Base-by-base conservation (phyloP, 176 grass and related monocot genomes). In the Ananas comosus region DNA sequence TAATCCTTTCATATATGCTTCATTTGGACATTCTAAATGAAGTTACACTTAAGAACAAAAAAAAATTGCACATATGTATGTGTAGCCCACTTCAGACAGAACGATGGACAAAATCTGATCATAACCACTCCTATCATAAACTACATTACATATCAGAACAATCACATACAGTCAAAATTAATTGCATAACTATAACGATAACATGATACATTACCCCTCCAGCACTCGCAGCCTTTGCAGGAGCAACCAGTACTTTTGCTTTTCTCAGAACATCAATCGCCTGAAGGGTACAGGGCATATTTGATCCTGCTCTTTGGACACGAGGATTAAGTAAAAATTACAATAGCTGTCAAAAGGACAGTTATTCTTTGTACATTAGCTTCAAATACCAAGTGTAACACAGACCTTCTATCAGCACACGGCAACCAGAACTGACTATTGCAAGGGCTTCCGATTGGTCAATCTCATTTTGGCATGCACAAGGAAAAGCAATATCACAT, bases 381-480 rank as follows among this genome's bases (percentile, higher is more conserved):
- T 18, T 61, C 17, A 18, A 61, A 19, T 19, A 61, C 56, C 7
- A 61, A 42, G 33, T 42, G 33, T 42, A 42, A 42, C 5, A 42
- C 71, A 64, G 83, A 99, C 95, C 91, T 88, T 99, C 95, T 54
- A 99, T 73, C 66, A 99, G 80, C 84, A 93, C 76, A 27, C 80
- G 70, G 22, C 95, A 99, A 42, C 95, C 90, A 73, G 89, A 90
- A 78, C 80, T 99, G 68, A 86, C 77, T 75, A 99, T 75, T 67
- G 84, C 81, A 78, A 93, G 72, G 50, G 87, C 95, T 72, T 99
- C 90, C 49, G 53, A 71, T 75, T 86, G 90, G 68, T 91, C 90
- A 64, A 94, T 91, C 79, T 99, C 95, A 75, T 99, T 99, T 77
- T 99, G 90, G 74, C 90, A 91, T 64, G 87, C 90, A 86, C 90